Base-by-base conservation (phyloP, 192 early-diverging fungal species). In the Obelidium mucronatum region DNA sequence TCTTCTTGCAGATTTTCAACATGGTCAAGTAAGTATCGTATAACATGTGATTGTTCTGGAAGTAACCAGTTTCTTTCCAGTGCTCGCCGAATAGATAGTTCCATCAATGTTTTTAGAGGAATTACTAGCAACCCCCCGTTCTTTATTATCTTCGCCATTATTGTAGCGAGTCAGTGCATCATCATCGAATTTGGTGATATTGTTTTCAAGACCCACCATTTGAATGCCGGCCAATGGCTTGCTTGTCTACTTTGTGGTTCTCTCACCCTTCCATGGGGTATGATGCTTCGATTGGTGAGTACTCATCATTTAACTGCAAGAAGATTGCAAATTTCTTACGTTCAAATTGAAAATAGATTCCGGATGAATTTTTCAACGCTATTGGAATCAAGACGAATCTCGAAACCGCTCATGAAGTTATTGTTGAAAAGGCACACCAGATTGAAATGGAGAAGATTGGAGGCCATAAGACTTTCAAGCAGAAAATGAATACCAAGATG, bases 1-100 rank as follows among this genome's bases (percentile, higher is more conserved):
- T 96, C 2, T 92, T 94, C 77, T 87, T 93, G 71, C 95, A 97
- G 80, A 84, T 95, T 31, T 95, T 95, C 74, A 95, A 94, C 86
- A 90, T 94, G 84, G 87, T 97, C 86, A 97, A 95, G 77, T 79
- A 81, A 13, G 72, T 88, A 91, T n/a, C n/a, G 13, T 28, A 48
- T 40, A 24, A 24, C 40, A 15, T 13, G n/a, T n/a, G 13, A 15
- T n/a, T 17, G n/a, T 52, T 13, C 28, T 28, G 59, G 19, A 48
- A 76, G 36, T 72, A n/a, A n/a, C n/a, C n/a, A n/a, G n/a, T n/a
- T n/a, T n/a, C n/a, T n/a, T n/a, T n/a, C n/a, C n/a, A n/a, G 30
- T 76, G 77, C 65, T 40, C 74, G 83, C 11, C 77, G 74, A 19
- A 72, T 85, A 35, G 67, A 73, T 51, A 72, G 53, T 40, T 36